Percentiles rank a stretch among this genome's conserved stretches.
These are phyloP conservation scores for Ramicandelaber brevisporus DNA, from an alignment of 192 early-diverging fungal genomes.

Conservation along the genomic window DNA sequence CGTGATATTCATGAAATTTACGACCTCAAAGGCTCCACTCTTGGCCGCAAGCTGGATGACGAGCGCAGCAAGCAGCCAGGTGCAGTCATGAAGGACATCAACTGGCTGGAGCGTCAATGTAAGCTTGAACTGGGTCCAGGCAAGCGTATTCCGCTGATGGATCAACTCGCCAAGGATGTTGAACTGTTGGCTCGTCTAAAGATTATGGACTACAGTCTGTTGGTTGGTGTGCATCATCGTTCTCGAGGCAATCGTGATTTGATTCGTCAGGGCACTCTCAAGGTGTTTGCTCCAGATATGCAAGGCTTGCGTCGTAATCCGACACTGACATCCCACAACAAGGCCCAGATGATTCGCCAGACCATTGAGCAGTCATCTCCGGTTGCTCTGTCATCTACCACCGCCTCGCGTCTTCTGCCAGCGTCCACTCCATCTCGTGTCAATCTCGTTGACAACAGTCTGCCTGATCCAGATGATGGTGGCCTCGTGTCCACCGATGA, in stretches of 20 bases:
- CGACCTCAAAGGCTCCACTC: slow-evolving; percentile 85
- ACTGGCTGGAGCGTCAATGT: slow-evolving; percentile 59
- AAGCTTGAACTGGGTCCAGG: slow-evolving; percentile 57
- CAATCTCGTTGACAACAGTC: slow-evolving; percentile 53
- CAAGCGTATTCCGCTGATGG: slow-evolving; percentile 53
- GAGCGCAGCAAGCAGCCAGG: slow-evolving; percentile 52
- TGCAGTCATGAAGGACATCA: slow-evolving; percentile 90
- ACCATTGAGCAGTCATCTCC: slow-evolving; percentile 19
- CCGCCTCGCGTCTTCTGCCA: slow-evolving; percentile 10
- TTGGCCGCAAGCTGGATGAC: slow-evolving; percentile 57
- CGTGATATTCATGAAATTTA: slow-evolving; percentile 90
- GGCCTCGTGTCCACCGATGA: slow-evolving; percentile 60
- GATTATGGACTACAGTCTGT: slow-evolving; percentile 98
- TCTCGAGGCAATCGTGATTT: slow-evolving; percentile 63
- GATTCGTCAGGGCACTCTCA: slow-evolving; percentile 74
- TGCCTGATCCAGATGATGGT: slow-evolving; percentile 53
- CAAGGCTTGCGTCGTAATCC: slow-evolving; percentile 14
- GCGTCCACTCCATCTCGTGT: slow-evolving; percentile 46
- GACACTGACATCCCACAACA: too few relatives aligned
- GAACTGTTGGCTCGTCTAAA: slow-evolving; percentile 41
- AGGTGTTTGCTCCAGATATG: slow-evolving; percentile 47
- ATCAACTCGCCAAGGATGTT: slow-evolving; percentile 74
- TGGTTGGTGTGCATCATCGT: slow-evolving; percentile 79
- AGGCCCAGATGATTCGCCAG: slow-evolving; percentile 20
- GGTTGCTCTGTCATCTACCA: slow-evolving; percentile 14